Base-by-base conservation (phyloP, 192 early-diverging fungal species). In the Pilobolus umbonatus region DNA sequence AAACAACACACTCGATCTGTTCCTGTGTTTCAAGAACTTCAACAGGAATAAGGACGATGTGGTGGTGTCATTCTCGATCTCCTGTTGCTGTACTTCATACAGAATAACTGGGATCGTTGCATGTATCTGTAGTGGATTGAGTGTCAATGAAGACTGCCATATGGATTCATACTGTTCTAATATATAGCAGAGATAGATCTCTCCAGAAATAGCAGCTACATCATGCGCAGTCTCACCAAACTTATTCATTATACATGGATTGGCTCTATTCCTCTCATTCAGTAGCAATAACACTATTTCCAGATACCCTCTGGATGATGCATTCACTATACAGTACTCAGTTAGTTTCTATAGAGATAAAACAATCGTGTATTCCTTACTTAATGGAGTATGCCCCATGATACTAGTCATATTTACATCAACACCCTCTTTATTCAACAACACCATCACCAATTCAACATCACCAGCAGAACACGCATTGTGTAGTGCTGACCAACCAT, bases 401-500 rank as follows among this genome's bases (percentile, higher is more conserved):
- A 47, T 65, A 55, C 69, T 82, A 34, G 71, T 53, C 11, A 75
- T 76, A 74, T 87, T 73, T 7, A 86, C 76, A 54, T 76, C 67
- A 0, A 75, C 76, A 32, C 26, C 15, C 21, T 64, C 64, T 9
- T 71, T 62, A 52, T 82, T 82, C 19, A 87, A 55, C 10, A 92
- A 66, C n/a, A 75, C 66, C 19, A 68, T 54, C 1, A 73, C 80
- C 40, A 81, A 72, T 2, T 64, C 65, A 3, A 79, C 45, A 45
- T 80, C 69, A 0, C 86, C 85, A 19, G 63, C 55, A 2, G 80
- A 75, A 30, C 73, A 73, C 22, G 87, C 81, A 61, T 91, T 89
- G 65, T 90, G 90, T 34, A 92, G 73, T 1, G 86, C 80, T 8
- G 87, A 82, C 84, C 85, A 89, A 0, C 87, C 85, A 48, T 88